Evolutionary conservation across 768 basidiomycete genomes (phyloP).

Genomic region (Lepiota brunneoincarnata): DNA sequence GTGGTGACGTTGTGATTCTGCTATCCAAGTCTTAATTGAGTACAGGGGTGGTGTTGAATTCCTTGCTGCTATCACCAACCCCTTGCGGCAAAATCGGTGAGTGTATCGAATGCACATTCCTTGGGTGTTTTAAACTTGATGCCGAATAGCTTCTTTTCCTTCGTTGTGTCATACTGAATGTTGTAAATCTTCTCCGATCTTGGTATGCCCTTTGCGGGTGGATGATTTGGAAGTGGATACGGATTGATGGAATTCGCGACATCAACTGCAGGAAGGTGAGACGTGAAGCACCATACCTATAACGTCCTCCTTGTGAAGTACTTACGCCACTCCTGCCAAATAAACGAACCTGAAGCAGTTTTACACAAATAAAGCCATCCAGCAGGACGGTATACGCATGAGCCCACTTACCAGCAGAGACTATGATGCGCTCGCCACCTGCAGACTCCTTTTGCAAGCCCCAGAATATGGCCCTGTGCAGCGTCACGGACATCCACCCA

Average conservation of each 20-base stretch:
- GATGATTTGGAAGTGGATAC: conserved; percentile 20
- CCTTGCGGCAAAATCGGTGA: conserved; percentile 28
- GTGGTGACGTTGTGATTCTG: no score
- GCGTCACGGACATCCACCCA: conserved; percentile 58
- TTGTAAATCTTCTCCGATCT: conserved; percentile 19
- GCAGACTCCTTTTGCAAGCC: conserved; percentile 51
- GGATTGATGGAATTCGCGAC: conserved; percentile 25
- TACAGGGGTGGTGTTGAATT: neutral
- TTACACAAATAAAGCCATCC: neutral
- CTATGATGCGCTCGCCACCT: conserved; percentile 55
- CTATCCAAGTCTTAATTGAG: no score
- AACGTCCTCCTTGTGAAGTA: neutral
- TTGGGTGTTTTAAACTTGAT: conserved; percentile 27
- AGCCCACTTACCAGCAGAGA: conserved; percentile 30
- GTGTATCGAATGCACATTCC: conserved; percentile 27
- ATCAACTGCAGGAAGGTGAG: conserved; percentile 24
- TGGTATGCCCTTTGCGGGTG: conserved; percentile 26
- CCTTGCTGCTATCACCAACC: conserved; percentile 24
- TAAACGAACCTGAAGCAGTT: conserved; percentile 17
- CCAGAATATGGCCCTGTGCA: conserved; percentile 52
- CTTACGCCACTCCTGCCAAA: conserved; percentile 37
- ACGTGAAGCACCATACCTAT: neutral
- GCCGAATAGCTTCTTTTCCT: conserved; percentile 28
- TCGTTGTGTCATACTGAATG: conserved; percentile 23
- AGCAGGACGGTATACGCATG: neutral